These are phyloP conservation scores for Aspergillus ellipticus DNA, from an alignment of 495 filamentous ascomycete species.

Conservation along the genomic window DNA sequence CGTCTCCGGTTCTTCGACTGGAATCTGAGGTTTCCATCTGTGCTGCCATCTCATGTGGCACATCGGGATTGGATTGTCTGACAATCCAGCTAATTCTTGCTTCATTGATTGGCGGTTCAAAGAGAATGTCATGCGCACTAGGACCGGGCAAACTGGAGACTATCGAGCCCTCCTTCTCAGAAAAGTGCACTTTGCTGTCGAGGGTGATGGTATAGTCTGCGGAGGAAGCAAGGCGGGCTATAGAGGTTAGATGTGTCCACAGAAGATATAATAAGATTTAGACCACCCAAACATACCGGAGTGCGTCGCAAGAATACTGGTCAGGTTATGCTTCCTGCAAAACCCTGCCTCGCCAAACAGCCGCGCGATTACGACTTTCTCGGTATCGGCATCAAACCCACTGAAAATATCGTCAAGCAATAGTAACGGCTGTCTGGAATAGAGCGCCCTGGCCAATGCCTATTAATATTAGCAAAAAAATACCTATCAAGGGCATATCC, in stretches of 20 bases:
- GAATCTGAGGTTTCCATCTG: neutral
- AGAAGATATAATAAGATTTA: neutral
- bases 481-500: neutral
- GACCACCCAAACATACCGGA: neutral
- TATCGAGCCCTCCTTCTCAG: neutral
- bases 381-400: neutral
- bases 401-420: neutral
- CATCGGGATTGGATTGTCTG: neutral
- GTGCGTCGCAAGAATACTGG: neutral
- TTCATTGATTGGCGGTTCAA: neutral
- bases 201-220: neutral
- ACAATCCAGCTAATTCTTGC: neutral
- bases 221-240: neutral
- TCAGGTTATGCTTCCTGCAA: neutral
- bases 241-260: neutral
- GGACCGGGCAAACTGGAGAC: neutral
- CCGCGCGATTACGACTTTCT: neutral
- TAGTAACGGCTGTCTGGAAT: neutral
- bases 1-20: neutral
- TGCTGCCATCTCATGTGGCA: neutral
- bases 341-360: neutral
- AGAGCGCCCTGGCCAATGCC: neutral
- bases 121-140: neutral
- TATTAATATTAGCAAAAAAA: neutral
- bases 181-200: neutral